A percentile compares a stretch with the other conserved stretches of the same genome.
phyloP scores from a whole-genome alignment of 192 early-diverging fungal genomes.

The Backusella tarrabulga region DNA sequence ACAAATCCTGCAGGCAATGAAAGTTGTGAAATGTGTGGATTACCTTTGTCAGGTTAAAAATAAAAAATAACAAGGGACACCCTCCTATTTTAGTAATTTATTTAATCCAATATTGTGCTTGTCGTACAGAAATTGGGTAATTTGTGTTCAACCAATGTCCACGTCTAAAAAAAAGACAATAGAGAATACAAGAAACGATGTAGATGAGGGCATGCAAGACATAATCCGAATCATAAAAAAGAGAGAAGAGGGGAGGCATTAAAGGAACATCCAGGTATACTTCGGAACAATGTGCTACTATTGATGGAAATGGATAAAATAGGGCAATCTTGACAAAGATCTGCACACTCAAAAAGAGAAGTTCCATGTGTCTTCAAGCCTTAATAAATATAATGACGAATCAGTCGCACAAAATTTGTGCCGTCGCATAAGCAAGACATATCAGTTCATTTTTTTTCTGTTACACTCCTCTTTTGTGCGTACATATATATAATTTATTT shows the following conservation, averaged over 20 bases:
- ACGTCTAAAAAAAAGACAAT: neutral
- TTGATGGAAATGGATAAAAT: neutral
- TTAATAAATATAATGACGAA: neutral
- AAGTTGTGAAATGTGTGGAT: slow-evolving; percentile 83
- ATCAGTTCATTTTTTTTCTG: neutral
- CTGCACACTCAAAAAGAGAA: neutral
- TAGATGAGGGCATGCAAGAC: neutral
- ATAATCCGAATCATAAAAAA: neutral
- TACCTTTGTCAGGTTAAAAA: slow-evolving; percentile 50
- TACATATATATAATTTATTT: neutral
- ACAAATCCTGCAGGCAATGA: slow-evolving; percentile 57
- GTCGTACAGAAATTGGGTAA: neutral
- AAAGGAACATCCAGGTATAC: neutral
- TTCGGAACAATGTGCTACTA: neutral
- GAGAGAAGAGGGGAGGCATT: neutral
- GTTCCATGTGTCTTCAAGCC: neutral
- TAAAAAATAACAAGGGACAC: neutral
- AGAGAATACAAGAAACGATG: neutral
- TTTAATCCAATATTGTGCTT: neutral
- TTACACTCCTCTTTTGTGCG: neutral
- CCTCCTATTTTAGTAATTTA: slow-evolving; percentile 10
- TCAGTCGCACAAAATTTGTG: neutral
- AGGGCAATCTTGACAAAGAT: neutral
- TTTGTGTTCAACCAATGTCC: neutral
- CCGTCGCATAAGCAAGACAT: neutral